Evolutionary conservation across 208 protist species (phyloP).

Genomic region (Wallacemonas sp.): DNA sequence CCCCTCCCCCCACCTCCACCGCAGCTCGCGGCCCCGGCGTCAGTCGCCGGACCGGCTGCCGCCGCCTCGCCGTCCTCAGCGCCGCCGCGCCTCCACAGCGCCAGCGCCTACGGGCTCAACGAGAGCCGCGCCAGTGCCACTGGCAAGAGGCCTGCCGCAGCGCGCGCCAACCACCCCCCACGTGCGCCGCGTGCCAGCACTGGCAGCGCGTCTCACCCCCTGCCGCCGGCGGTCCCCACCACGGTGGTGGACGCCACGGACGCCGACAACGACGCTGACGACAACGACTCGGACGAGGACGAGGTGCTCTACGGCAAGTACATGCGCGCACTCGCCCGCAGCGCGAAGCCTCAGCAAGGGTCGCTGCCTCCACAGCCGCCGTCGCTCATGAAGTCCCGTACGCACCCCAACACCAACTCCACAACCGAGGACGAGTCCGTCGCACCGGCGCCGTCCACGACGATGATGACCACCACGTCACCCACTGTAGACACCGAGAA

Average conservation of each 20-base stretch:
- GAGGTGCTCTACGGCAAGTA: conserved; percentile 26
- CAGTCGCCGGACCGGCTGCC: neutral
- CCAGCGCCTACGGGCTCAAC: conserved; percentile 22
- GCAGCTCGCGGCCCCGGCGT: neutral
- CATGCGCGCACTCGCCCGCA: neutral
- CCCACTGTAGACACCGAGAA: conserved; percentile 1
- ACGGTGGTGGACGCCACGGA: neutral
- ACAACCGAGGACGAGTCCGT: neutral
- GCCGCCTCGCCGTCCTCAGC: conserved; percentile 5
- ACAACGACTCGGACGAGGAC: conserved; percentile 11
- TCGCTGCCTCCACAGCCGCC: neutral
- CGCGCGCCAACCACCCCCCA: too few relatives aligned
- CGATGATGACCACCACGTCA: neutral
- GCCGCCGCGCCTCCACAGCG: neutral
- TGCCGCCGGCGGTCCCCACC: too few relatives aligned
- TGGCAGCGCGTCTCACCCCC: too few relatives aligned
- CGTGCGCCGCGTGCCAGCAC: too few relatives aligned
- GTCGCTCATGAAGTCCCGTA: neutral
- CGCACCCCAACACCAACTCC: neutral
- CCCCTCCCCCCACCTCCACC: conserved; percentile 5
- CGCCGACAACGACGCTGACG: neutral
- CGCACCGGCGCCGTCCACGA: too few relatives aligned
- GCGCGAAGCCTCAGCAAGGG: neutral
- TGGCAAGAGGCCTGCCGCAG: neutral
- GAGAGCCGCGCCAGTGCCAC: conserved; percentile 26